These are phyloP conservation scores for Vaccinium darrowii DNA, from an alignment of 148 eudicot species.

Conservation along the genomic window DNA sequence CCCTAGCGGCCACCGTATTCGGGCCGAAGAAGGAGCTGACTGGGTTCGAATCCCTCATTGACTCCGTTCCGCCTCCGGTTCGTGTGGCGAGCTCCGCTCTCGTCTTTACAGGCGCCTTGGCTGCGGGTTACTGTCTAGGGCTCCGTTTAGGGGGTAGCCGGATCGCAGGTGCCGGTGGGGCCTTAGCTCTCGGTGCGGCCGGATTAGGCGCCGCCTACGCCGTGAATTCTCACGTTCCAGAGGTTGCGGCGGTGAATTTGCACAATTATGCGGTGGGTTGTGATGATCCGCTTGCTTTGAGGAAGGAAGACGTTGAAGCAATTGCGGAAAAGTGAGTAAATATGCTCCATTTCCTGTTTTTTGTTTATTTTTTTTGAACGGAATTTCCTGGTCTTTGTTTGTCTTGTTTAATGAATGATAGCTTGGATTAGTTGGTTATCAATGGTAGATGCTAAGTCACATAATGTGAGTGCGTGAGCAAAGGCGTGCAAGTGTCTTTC, in stretches of 20 bases:
- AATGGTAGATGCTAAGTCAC: background rate
- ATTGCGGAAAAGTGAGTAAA: constrained; percentile 58
- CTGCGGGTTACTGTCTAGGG: constrained; percentile 74
- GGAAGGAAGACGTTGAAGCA: constrained; percentile 63
- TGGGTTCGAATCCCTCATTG: constrained; percentile 57
- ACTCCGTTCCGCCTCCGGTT: constrained; percentile 53
- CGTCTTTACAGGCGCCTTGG: constrained; percentile 50
- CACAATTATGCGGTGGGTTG: constrained; percentile 72
- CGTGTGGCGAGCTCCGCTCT: constrained; percentile 56
- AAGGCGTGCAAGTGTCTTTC: no score
- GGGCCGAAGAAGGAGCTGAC: constrained; percentile 63
- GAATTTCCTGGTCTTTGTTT: background rate
- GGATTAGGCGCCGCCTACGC: constrained; percentile 68
- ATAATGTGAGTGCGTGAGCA: no score
- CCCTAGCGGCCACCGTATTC: constrained; percentile 29
- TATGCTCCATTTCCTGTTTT: background rate
- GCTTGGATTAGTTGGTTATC: background rate
- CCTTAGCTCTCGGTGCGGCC: constrained; percentile 61
- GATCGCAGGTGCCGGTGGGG: constrained; percentile 51
- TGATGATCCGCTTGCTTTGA: constrained; percentile 51
- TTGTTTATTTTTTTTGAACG: background rate
- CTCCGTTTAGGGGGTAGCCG: constrained; percentile 44
- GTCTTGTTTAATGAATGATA: background rate
- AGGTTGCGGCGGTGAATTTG: constrained; percentile 68
- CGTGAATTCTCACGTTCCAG: constrained; percentile 66